Base-by-base conservation (phyloP, 768 basidiomycete genomes). In the Mrakia blollopis region DNA sequence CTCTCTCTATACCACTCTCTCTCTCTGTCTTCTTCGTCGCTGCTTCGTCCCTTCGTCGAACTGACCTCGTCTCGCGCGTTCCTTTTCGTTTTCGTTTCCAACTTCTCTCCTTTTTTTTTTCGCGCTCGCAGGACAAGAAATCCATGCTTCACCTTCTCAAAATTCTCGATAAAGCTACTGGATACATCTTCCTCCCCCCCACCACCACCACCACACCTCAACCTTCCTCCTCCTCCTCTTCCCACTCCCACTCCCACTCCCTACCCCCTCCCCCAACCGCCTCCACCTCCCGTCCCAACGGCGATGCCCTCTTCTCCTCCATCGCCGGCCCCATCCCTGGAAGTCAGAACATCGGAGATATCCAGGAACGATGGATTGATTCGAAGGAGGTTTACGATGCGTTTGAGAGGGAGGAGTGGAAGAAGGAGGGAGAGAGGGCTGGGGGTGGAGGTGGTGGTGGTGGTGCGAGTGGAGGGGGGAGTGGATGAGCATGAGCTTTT, bases 351-450 rank as follows among this genome's bases (percentile, higher is more conserved):
- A 86, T 92, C 18, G 85, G 88, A 30, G 93, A 94, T 80, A 89
- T 95, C 9, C 94, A 98, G 83, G 95, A 98, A 82, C 86, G 94
- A 61, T 98, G 95, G 94, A 83, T 96, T n/a, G 93, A 97, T 80
- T 88, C 89, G 9, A 87, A 87, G 78, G 91, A 92, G 37, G 88
- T 87, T 63, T 97, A 89, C 84, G 94, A 97, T 83, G 90, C 89
- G 62, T 90, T 86, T 80, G 93, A 98, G 84, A 89, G 85, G 81
- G 86, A 82, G 80, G 87, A 90, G 80, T 95, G 93, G 94, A 85
- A 89, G 79, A 87, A 86, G 76, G 91, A 93, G 81, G 92, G 90
- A 0, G 89, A 91, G 81, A 80, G 80, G 47, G 81, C 79, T 69
- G 77, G 52, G 37, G 47, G 70, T 23, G 18, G 50, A 6, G 32